A percentile compares a stretch with the other conserved stretches of the same genome.
These are phyloP conservation scores for Oryza coarctata DNA, from an alignment of 176 grass and related monocot species.

Conservation along the genomic window DNA sequence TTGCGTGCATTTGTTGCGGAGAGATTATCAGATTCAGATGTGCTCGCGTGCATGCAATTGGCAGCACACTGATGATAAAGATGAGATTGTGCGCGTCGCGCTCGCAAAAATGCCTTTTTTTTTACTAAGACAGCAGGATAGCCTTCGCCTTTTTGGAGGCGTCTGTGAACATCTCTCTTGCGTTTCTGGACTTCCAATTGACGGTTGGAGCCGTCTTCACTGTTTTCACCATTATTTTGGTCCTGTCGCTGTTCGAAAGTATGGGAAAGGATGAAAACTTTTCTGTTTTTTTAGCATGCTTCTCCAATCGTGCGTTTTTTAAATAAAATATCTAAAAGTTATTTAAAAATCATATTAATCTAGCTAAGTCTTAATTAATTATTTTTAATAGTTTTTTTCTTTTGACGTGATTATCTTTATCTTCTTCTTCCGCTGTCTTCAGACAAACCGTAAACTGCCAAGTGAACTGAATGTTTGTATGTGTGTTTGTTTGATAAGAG, in stretches of 20 bases:
- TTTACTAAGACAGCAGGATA: background rate
- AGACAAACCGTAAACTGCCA: no score
- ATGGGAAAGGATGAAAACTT: no score
- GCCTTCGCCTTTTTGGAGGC: background rate
- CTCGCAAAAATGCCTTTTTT: conserved; percentile 11
- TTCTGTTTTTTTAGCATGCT: no score
- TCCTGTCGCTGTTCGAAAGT: background rate
- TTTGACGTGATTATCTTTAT: no score
- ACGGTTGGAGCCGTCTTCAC: background rate
- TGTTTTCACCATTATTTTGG: background rate
- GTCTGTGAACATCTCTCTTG: background rate
- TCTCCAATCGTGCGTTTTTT: no score
- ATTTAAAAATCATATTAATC: no score
- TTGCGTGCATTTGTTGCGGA: no score
- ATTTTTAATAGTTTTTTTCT: no score
- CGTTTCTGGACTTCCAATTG: background rate
- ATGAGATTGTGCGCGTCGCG: background rate
- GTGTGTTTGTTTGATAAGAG: conserved; percentile 32
- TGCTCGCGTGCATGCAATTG: background rate
- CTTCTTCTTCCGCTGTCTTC: no score
- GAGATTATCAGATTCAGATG: background rate
- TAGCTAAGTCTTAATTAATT: no score
- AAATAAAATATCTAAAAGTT: no score
- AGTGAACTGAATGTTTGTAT: background rate
- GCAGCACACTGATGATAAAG: conserved; percentile 5